These are phyloP conservation scores for Colletotrichum falcatum DNA, from an alignment of 2,329 filamentous ascomycete species.

Conservation along the genomic window DNA sequence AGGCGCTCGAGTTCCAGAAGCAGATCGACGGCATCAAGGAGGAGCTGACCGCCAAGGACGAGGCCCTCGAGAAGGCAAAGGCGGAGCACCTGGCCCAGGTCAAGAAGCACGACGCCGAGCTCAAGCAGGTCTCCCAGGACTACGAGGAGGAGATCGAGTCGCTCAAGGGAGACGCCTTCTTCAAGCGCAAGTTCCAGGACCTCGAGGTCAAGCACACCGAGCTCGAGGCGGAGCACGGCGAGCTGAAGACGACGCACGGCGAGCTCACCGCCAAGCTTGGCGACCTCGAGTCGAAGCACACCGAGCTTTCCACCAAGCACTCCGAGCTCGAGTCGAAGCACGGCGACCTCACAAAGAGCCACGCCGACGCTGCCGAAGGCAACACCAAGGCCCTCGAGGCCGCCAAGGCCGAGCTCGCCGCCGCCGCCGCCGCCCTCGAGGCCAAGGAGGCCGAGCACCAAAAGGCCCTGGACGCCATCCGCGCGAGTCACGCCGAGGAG, in stretches of 20 bases:
- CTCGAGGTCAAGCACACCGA: slow-evolving; percentile 69
- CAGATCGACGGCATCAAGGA: slow-evolving; percentile 61
- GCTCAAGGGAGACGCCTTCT: slow-evolving; percentile 71
- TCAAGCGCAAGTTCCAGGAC: slow-evolving; percentile 72
- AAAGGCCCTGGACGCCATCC: slow-evolving; percentile 65
- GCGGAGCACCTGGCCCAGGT: slow-evolving; percentile 56
- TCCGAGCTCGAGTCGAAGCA: slow-evolving; percentile 54
- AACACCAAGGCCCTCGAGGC: slow-evolving; percentile 58
- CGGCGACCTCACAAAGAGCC: slow-evolving; percentile 44
- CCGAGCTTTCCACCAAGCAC: slow-evolving; percentile 44
- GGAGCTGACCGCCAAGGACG: slow-evolving; percentile 61
- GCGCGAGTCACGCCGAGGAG: slow-evolving; percentile 68
- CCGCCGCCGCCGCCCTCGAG: slow-evolving; percentile 60
- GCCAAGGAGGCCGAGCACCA: slow-evolving; percentile 65
- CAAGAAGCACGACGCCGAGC: slow-evolving; percentile 67
- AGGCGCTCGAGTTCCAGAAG: slow-evolving; percentile 61
- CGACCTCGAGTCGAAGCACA: slow-evolving; percentile 57
- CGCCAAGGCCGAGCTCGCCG: slow-evolving; percentile 57
- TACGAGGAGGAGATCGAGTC: slow-evolving; percentile 75
- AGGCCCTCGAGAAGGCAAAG: slow-evolving; percentile 63
- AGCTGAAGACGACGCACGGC: slow-evolving; percentile 47
- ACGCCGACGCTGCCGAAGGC: slow-evolving; percentile 51
- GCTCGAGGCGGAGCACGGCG: slow-evolving; percentile 52
- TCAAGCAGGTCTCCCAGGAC: slow-evolving; percentile 69
- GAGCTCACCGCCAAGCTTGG: slow-evolving; percentile 58